Evolutionary conservation across 805 yeast genomes (phyloP), one percentile per base, ranked within the genome.

Genomic region (Teunomyces pallodes): DNA sequence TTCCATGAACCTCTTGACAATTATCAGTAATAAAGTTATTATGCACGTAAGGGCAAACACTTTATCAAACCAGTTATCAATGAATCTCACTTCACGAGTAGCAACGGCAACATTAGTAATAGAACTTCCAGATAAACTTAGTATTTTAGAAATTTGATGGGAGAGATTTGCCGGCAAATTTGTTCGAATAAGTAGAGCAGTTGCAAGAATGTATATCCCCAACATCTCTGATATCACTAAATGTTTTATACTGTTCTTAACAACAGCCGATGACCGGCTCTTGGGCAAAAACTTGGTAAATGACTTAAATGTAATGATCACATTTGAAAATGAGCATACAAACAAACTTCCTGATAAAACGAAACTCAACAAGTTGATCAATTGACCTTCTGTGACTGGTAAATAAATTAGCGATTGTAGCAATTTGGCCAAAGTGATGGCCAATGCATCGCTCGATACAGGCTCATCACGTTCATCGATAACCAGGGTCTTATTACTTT

Each of bases 251-350:
- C 74, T 68, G 44, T 55, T 61, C 46, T 58, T 62, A 5, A 48
- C 49, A 20, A 64, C 46, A 3, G 45, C 45, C 6, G 46, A 35
- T 1, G 63, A 42, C 14, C 28, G 42, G 26, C 57, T 49, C 7
- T 54, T 47, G 5, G 57, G 53, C n/a, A 57, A 36, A 24, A 65
- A 50, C 31, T 60, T 56, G 8, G 68, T 62, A 12, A 84, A 64
- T 30, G 84, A 83, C 36, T 80, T 75, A 49, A 85, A 76, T 0
- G 91, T 84, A 36, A 76, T 66, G 42, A 76, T 62, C 1, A 86
- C 90, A 47, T 84, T 84, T 24, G 86, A 82, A 55, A 86, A 75
- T 1, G 89, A 82, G 49, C 86, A 76, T 0, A 80, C 57, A 55
- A 86, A 85, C 45, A 86, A 68, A 12, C 77, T 73, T 9, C 84